Evolutionary conservation across 306 rosid genomes (phyloP).

Genomic region (Hippophae gyantsensis): DNA sequence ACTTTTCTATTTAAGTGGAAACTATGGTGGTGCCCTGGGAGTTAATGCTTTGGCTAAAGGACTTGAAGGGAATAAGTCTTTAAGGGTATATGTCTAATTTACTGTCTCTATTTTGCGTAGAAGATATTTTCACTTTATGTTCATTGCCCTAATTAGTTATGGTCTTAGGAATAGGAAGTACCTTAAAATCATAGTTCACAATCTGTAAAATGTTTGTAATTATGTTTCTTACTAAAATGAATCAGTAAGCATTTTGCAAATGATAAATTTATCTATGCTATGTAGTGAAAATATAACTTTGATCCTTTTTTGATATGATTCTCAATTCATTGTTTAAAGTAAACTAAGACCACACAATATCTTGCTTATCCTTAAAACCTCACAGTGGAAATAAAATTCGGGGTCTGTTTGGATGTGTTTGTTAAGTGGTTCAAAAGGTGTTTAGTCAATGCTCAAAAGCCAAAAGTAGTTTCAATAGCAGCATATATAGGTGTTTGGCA

Average conservation of each 20-base stretch:
- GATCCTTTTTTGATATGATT: not conserved
- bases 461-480: no score
- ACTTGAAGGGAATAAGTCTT: conserved; percentile 84
- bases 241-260: not conserved
- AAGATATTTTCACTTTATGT: not conserved
- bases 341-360: no score
- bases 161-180: not conserved
- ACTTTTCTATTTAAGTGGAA: conserved; percentile 57
- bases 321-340: not conserved
- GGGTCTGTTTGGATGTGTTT: no score
- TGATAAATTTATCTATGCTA: not conserved
- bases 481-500: no score
- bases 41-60: conserved; percentile 91
- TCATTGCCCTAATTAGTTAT: conserved; percentile 2
- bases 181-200: no score
- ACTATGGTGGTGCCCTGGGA: conserved; percentile 98
- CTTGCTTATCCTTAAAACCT: no score
- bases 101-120: conserved; percentile 8
- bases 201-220: no score
- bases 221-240: no score
- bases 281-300: not conserved
- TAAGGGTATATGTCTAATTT: conserved; percentile 49
- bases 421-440: no score
- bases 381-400: no score
- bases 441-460: no score